These are phyloP conservation scores for Cochlearia excelsa DNA, from an alignment of 345 rosid genomes.

Conservation along the genomic window DNA sequence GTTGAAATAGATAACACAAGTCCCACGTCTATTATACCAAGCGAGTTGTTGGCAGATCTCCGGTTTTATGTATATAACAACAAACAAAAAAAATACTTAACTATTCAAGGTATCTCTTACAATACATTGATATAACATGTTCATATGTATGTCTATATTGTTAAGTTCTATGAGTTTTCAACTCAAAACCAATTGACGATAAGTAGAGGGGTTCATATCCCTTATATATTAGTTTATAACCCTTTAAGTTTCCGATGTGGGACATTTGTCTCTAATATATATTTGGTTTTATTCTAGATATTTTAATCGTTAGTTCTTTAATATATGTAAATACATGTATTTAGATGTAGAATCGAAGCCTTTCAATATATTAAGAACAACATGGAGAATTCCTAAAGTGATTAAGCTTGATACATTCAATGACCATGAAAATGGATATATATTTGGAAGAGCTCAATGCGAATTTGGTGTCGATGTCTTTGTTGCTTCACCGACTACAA, in stretches of 20 bases:
- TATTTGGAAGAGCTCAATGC: constrained; percentile 17
- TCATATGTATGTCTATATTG: neutral
- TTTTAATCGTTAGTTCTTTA: neutral
- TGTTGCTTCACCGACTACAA: constrained; percentile 6
- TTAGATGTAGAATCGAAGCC: neutral
- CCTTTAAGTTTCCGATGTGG: too few relatives aligned
- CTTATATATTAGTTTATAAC: too few relatives aligned
- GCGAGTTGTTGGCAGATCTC: constrained; percentile 16
- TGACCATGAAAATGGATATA: neutral
- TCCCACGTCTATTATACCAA: neutral
- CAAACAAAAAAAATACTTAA: constrained; percentile 17
- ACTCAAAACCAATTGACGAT: too few relatives aligned
- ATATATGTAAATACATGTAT: neutral
- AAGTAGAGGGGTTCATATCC: too few relatives aligned
- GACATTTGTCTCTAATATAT: too few relatives aligned
- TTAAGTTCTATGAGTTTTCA: too few relatives aligned
- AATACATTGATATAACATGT: too few relatives aligned
- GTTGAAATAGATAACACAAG: constrained; percentile 9
- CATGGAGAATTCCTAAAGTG: neutral
- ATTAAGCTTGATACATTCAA: constrained; percentile 8
- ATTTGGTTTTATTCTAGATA: neutral
- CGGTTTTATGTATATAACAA: constrained; percentile 3
- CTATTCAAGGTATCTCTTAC: constrained; percentile 13
- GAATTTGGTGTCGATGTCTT: constrained; percentile 26
- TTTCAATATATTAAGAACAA: neutral